These are phyloP conservation scores for Stipa capillata DNA, from an alignment of 176 grass and related monocot genomes.

Conservation along the genomic window DNA sequence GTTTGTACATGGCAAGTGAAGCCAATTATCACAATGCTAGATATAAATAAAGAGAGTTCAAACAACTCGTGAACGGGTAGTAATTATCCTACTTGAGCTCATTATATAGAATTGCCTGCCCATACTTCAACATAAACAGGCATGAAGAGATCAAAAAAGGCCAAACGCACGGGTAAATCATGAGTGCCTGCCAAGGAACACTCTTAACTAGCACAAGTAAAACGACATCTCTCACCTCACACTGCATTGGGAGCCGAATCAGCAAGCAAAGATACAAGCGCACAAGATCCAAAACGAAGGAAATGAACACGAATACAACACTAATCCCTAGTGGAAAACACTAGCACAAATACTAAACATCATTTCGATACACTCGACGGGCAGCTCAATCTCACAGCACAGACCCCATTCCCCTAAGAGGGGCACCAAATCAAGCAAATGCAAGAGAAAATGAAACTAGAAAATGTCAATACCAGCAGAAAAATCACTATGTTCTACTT, in stretches of 20 bases:
- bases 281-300: too few relatives aligned
- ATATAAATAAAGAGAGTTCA: neutral
- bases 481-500: neutral
- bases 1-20: constrained; percentile 10
- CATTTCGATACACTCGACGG: neutral
- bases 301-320: too few relatives aligned
- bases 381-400: neutral
- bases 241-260: too few relatives aligned
- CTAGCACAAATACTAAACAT: neutral
- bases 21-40: neutral
- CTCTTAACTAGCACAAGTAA: neutral
- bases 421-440: constrained; percentile 6
- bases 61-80: neutral
- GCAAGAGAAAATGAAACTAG: neutral
- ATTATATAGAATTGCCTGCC: neutral
- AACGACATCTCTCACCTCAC: neutral
- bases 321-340: neutral
- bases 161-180: neutral
- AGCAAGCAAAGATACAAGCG: too few relatives aligned
- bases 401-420: neutral
- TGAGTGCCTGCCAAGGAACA: neutral
- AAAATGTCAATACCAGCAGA: neutral
- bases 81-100: neutral
- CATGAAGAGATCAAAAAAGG: too few relatives aligned
- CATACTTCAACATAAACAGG: too few relatives aligned